Evolutionary conservation across 768 basidiomycete species (phyloP).

Genomic region (Lenzites betulinus): DNA sequence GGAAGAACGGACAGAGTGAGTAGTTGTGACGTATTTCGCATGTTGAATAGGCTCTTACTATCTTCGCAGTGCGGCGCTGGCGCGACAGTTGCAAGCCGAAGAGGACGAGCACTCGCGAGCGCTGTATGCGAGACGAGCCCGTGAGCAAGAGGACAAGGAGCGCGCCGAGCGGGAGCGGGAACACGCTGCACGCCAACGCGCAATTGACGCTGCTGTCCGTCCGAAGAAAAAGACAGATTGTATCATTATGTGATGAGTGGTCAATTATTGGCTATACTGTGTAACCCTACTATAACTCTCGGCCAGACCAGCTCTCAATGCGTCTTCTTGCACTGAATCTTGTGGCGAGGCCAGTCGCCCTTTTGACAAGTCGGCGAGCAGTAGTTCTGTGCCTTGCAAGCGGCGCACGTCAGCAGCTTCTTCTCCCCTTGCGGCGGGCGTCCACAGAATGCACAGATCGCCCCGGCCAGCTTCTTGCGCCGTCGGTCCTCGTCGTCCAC

Average conservation of each 20-base stretch:
- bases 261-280: background rate
- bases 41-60: background rate
- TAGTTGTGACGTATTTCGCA: constrained; percentile 6
- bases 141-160: constrained; percentile 38
- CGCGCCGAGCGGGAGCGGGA: constrained; percentile 17
- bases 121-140: constrained; percentile 37
- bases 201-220: constrained; percentile 3
- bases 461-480: constrained; percentile 28
- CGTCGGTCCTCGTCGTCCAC: constrained; percentile 37
- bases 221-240: constrained; percentile 30
- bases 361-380: constrained; percentile 42
- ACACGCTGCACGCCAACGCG: constrained; percentile 11
- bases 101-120: constrained; percentile 57
- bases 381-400: constrained; percentile 40
- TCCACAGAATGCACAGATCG: constrained; percentile 40
- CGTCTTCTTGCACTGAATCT: constrained; percentile 35
- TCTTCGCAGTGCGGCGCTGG: constrained; percentile 58
- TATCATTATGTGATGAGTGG: constrained; percentile 25
- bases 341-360: constrained; percentile 44
- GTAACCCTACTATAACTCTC: background rate
- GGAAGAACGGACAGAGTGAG: constrained; percentile 64
- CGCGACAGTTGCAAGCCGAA: constrained; percentile 76
- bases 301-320: background rate
- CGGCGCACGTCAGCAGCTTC: constrained; percentile 34
- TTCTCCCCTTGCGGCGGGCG: constrained; percentile 26